A percentile compares a stretch with the other conserved stretches of the same genome.
Evolutionary conservation across 345 rosid species (phyloP).

Genomic region (Arabidopsis suecica): DNA sequence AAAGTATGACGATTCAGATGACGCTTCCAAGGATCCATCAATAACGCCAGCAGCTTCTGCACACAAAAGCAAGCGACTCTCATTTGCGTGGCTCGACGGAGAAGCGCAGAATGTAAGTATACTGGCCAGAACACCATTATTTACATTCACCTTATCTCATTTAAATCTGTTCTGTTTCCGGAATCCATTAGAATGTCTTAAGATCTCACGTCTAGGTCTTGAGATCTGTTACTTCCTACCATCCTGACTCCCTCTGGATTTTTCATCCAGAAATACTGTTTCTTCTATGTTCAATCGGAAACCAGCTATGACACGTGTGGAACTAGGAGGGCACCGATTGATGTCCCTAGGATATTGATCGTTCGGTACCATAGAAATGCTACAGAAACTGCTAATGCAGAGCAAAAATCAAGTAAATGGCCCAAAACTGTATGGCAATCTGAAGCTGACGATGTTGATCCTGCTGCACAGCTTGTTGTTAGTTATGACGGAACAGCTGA

Average conservation of each 20-base stretch:
- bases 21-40: constrained; percentile 49
- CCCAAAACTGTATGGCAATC: constrained; percentile 63
- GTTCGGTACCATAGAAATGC: constrained; percentile 82
- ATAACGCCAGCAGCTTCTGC: constrained; percentile 55
- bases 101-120: constrained; percentile 79
- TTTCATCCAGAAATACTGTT: constrained; percentile 78
- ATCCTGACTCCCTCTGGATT: constrained; percentile 18
- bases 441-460: constrained; percentile 66
- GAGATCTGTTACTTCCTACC: background rate
- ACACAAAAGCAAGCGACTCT: constrained; percentile 63
- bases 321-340: constrained; percentile 69
- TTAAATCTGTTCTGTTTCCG: constrained; percentile 22
- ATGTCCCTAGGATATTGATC: constrained; percentile 79
- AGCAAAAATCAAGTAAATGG: constrained; percentile 56
- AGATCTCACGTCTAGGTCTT: background rate
- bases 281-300: constrained; percentile 83
- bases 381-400: constrained; percentile 52
- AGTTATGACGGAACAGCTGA: constrained; percentile 78
- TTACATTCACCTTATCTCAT: background rate
- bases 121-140: constrained; percentile 1
- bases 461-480: constrained; percentile 90
- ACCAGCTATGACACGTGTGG: constrained; percentile 89
- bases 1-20: constrained; percentile 44
- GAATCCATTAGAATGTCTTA: constrained; percentile 12
- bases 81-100: constrained; percentile 94